Percentiles rank a stretch among this genome's conserved stretches.
These are phyloP conservation scores for Phallus indusiatus DNA, from an alignment of 768 basidiomycete species.

Conservation along the genomic window DNA sequence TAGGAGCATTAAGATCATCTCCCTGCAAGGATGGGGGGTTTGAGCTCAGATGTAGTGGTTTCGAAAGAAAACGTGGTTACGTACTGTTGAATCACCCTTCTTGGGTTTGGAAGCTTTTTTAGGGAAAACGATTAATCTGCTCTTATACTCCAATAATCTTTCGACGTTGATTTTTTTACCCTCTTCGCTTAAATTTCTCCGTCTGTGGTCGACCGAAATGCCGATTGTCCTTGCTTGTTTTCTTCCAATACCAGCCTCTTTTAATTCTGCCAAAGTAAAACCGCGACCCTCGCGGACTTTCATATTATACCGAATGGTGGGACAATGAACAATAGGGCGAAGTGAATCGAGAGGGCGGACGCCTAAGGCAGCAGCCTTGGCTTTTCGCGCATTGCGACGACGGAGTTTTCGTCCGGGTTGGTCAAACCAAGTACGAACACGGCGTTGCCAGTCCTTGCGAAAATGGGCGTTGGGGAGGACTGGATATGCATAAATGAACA, in stretches of 20 bases:
- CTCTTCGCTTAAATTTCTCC: constrained; percentile 94
- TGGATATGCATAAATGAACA: constrained; percentile 18
- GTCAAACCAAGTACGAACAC: constrained; percentile 97
- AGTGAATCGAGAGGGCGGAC: constrained; percentile 86
- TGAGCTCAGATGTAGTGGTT: constrained; percentile 7
- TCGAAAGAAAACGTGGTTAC: constrained; percentile 23
- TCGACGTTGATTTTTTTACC: constrained; percentile 93
- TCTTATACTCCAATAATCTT: constrained; percentile 88
- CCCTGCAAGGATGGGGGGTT: constrained; percentile 36
- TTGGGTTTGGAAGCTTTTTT: constrained; percentile 92
- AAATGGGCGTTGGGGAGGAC: constrained; percentile 92
- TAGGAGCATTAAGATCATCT: constrained; percentile 71
- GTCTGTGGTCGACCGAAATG: constrained; percentile 93
- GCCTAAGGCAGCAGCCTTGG: constrained; percentile 84
- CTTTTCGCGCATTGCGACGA: constrained; percentile 84
- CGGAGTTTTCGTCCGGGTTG: constrained; percentile 97
- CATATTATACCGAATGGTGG: constrained; percentile 96
- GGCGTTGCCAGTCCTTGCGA: constrained; percentile 98
- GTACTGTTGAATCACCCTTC: constrained; percentile 85
- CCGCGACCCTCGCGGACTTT: constrained; percentile 96
- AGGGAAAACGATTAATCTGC: constrained; percentile 91
- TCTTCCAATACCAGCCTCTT: constrained; percentile 88
- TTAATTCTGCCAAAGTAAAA: constrained; percentile 90
- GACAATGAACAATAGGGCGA: constrained; percentile 93
- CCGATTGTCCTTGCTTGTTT: constrained; percentile 92